These are phyloP conservation scores for Boletus huronensis DNA, from an alignment of 768 basidiomycete genomes.

Conservation along the genomic window DNA sequence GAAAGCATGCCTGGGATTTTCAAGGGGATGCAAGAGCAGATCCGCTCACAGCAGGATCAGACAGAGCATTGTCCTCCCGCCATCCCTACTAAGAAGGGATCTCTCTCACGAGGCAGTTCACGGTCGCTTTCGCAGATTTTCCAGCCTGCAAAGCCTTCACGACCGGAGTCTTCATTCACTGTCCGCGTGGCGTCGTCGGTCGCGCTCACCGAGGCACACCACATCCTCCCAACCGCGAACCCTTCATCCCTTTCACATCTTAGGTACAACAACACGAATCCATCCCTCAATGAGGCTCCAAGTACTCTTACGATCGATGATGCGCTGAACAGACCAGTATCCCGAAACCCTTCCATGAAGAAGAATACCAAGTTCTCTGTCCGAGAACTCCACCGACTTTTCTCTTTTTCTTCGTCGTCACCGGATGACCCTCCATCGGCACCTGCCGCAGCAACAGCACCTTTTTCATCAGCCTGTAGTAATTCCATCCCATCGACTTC, in stretches of 20 bases:
- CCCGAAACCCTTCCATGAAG: conserved; percentile 35
- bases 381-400: conserved; percentile 35
- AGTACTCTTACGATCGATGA: conserved; percentile 11
- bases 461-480: neutral
- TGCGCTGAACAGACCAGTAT: conserved; percentile 24
- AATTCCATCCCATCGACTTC: conserved; percentile 7
- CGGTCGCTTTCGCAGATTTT: conserved; percentile 34
- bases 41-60: conserved; percentile 12
- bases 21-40: conserved; percentile 26
- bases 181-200: conserved; percentile 24
- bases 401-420: conserved; percentile 27
- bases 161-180: conserved; percentile 23
- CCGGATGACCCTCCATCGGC: conserved; percentile 4
- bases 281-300: conserved; percentile 17
- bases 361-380: conserved; percentile 32
- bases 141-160: conserved; percentile 26
- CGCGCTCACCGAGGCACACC: conserved; percentile 16
- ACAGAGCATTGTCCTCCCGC: conserved; percentile 10
- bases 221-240: conserved; percentile 1
- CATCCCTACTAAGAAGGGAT: conserved; percentile 23
- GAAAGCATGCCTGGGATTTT: conserved; percentile 28
- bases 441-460: neutral
- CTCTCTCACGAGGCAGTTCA: conserved; percentile 24
- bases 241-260: conserved; percentile 7
- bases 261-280: conserved; percentile 26